Base-by-base conservation (phyloP, 495 filamentous ascomycete species). In the Penicillium coffeae region DNA sequence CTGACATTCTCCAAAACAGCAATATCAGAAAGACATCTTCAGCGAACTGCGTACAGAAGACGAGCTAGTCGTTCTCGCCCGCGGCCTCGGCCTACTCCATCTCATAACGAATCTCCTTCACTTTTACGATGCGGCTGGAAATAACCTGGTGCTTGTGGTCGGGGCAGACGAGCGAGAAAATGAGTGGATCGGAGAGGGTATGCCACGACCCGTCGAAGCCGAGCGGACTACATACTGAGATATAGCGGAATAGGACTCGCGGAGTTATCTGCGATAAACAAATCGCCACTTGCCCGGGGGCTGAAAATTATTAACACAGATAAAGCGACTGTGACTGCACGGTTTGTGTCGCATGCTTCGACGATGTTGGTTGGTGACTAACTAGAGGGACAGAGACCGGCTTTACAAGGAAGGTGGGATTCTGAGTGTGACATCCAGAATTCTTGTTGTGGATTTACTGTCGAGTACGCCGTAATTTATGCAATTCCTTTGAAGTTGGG, bases 391-490 rank as follows among this genome's bases (percentile, higher is more conserved):
- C 34, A 82, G 92, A 56, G 88, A 96, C 70, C 92, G 89, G 67
- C 84, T 96, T 72, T 98, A 98, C 70, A 70, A 80, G 1, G 74
- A 82, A 48, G 93, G 93, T 20, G 93, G 93, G 43, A 87, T 97
- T 63, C 88, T 96, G 70, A 96, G 92, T 77, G 86, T 97, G 58
- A 98, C 93, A 21, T 95, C 89, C 32, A 87, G 91, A 55, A 98
- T 98, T 52, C 68, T 98, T 45, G 87, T 96, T 8, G 89, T 96
- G 19, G 93, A 98, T 70, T 74, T 97, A 45, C 66, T 98, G 50
- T 93, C 89, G 22, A 81, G 80, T 77, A 77, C 33, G 68, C 41
- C 10, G 10, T 10, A 4, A 30, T 30, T 30, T 4, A 4, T 30
- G 5, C 10, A 4, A 10, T 30, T 4, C 10, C 25, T 5, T 30